Base-by-base conservation (phyloP, 208 protist species). In the Acanthamoeba royreba region DNA sequence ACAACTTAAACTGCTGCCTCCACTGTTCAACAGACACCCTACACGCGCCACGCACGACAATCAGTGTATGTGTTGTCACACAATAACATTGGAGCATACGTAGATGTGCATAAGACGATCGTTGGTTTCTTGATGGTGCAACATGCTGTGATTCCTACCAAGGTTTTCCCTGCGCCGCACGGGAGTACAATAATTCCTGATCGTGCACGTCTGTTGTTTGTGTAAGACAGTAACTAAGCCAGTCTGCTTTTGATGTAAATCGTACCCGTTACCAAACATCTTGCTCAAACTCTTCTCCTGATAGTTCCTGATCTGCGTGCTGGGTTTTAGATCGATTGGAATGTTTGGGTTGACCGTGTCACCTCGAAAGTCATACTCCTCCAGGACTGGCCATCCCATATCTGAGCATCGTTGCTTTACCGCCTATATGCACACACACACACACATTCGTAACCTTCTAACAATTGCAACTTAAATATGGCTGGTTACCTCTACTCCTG, bases 81-180 rank as follows among this genome's bases (percentile, higher is more conserved):
- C 99, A 8, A 99, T 97, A n/a, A 99, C 98, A 69, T 99, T 98
- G 53, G 99, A 55, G 49, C 19, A 43, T 83, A 83, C 72, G 72
- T 83, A 3, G 72, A 83, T 25, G 98, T 45, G 55, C 83, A 46
- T 66, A 95, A 43, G 8, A 83, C 72, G 25, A 83, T 93, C 11
- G 97, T 98, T 19, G 97, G 97, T 86, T 99, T 99, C 86, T 99
- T 99, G 49, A 99, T 97, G 43, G 98, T 99, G 77, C 96, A 98
- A 38, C 98, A 96, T 1, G 99, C 97, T 88, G 99, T 99, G 42
- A 99, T 99, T 38, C 99, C 99, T 22, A 99, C 98, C 19, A 99
- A 97, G 17, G 99, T 99, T 97, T 99, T 99, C 33, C 99, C 99
- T 9, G 99, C 99, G 38, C 99, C 99, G 96, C 99, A 99, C 5